phyloP scores from a whole-genome alignment of 2,329 filamentous ascomycete species.

The Nakataea oryzae region DNA sequence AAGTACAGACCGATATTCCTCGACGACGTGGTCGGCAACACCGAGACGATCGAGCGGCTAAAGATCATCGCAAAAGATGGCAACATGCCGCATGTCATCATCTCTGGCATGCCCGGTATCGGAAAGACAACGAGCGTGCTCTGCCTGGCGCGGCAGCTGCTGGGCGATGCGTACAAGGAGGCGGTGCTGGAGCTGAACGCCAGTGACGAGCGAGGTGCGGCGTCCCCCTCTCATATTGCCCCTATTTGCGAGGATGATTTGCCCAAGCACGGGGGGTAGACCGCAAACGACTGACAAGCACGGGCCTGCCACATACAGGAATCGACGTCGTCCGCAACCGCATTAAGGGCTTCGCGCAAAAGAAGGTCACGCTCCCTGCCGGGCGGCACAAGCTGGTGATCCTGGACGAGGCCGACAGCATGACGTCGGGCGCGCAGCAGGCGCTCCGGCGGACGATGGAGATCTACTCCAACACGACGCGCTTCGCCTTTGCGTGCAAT shows the following conservation, averaged over 20 bases:
- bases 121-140: conserved; percentile 96
- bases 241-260: neutral
- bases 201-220: conserved; percentile 75
- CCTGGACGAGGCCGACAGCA: conserved; percentile 94
- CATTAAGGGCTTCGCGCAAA: conserved; percentile 98
- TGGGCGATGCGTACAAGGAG: conserved; percentile 93
- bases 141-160: conserved; percentile 81
- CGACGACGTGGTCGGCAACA: conserved; percentile 95
- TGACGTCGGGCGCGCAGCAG: conserved; percentile 95
- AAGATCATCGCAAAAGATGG: conserved; percentile 98
- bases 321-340: conserved; percentile 96
- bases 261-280: conserved; percentile 3
- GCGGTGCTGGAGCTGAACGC: conserved; percentile 94
- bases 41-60: conserved; percentile 89
- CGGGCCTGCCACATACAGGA: conserved; percentile 33
- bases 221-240: neutral
- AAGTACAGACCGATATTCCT: conserved; percentile 94
- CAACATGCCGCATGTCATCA: conserved; percentile 99
- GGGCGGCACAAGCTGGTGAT: conserved; percentile 95
- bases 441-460: conserved; percentile 95
- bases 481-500: conserved; percentile 97
- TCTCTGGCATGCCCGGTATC: conserved; percentile 98
- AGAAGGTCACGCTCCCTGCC: conserved; percentile 88
- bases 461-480: conserved; percentile 91
- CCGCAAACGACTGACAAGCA: neutral